Base-by-base conservation (phyloP, 2,329 filamentous ascomycete species). In the Elsinoe australis region DNA sequence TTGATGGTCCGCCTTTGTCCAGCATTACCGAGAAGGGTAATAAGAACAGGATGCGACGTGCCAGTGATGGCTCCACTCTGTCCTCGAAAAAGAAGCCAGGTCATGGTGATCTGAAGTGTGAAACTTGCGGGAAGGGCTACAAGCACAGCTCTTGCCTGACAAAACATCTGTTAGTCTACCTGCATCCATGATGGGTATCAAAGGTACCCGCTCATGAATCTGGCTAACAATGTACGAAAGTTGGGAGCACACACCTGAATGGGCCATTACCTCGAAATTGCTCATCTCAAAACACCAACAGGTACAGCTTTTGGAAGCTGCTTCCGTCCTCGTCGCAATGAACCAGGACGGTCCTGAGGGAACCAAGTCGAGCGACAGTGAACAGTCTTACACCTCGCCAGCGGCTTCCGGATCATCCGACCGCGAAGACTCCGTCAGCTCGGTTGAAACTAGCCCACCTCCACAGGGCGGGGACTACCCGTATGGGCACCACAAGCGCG, bases 71-170 rank as follows among this genome's bases (percentile, higher is more conserved):
- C 53, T 86, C 90, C 57, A 81, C 85, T 58, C 74, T 90, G 54
- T 72, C 76, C 69, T 36, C 32, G 15, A 82, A 84, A 58, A 85
- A 90, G 72, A 89, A 87, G 71, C 78, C 79, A 67, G 85, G 80
- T 71, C 79, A 82, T 62, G 80, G 82, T 62, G 90, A 96, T 67
- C 80, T 98, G 65, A 87, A 85, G 69, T 98, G 92, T 74, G 87
- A 95, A 66, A 90, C 89, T 71, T 98, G 92, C 75, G 90, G 90
- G 69, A 98, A 98, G 78, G 88, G 88, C 71, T 98, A 98, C 80
- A 98, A 98, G 82, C 92, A 98, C 78, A 94, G 89, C 81, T 96
- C 92, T 75, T 98, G 92, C 81, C 81, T 98, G 76, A 94, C 87
- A 67, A 98, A 96, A 80, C 92, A 98, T 82, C 84, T 95, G 92